Base-by-base conservation (phyloP, 768 basidiomycete genomes). In the Podaxis rugospora region DNA sequence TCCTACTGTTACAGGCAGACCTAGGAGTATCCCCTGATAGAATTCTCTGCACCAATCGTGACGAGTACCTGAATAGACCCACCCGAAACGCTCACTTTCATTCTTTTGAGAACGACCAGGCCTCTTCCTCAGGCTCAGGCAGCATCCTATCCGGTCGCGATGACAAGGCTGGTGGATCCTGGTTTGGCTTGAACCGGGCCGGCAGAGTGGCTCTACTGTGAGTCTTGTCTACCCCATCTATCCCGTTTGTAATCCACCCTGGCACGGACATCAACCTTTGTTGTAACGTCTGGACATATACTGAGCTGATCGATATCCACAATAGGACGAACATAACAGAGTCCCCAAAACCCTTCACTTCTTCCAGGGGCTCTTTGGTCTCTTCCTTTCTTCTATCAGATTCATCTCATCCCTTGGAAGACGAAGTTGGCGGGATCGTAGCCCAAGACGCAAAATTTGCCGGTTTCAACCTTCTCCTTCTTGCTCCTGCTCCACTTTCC, bases 321-420 rank as follows among this genome's bases (percentile, higher is more conserved):
- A 21, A 70, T 74, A 92, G 91, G 70, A 94, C 92, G 18, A 93
- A 94, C 76, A 92, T 93, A 71, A 90, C 88, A 46, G 92, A 93
- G 72, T 76, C 83, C n/a, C 59, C 69, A 40, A 70, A 68, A 63
- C 67, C 72, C 52, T 83, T 81, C 64, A 63, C 71, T 59, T 81
- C 82, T 32, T 90, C 91, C 66, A 81, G 92, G 65, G 92, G 92
- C 52, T 74, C 77, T 57, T 78, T 94, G 64, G 78, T 85, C 52
- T 81, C 88, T 28, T 81, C 83, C 23, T 92, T 90, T 69, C 81
- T 94, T 66, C 72, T 81, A 66, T 81, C 84, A 53, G 74, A 80
- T 69, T 72, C 78, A 57, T 70, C 76, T 55, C 68, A 69, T 63
- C 72, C 78, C 32, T 72, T 90, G 52, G 77, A 83, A 65, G 78